Percentiles rank a stretch among this genome's conserved stretches.
Evolutionary conservation across 257 asterid species (phyloP).

Genomic region (Thymus mandschuricus): DNA sequence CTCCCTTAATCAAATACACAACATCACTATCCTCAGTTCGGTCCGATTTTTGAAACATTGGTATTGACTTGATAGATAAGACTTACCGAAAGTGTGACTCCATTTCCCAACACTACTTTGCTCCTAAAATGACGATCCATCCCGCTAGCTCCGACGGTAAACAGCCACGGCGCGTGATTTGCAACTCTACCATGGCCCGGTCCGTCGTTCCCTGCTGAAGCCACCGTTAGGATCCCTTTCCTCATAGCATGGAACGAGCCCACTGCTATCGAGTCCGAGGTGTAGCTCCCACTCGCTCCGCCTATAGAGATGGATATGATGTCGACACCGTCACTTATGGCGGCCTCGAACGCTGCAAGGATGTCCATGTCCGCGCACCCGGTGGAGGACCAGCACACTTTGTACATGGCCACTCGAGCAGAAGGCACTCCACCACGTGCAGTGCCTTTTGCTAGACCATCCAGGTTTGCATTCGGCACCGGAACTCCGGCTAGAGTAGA

Average conservation of each 20-base stretch:
- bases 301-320: slow-evolving; percentile 85
- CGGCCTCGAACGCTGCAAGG: slow-evolving; percentile 88
- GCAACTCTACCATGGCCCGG: slow-evolving; percentile 53
- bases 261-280: slow-evolving; percentile 69
- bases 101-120: slow-evolving; percentile 69
- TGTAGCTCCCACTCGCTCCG: slow-evolving; percentile 56
- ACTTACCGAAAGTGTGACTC: slow-evolving; percentile 63
- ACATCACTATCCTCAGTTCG: background rate
- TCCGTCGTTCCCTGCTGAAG: slow-evolving; percentile 90
- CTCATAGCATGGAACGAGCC: slow-evolving; percentile 84
- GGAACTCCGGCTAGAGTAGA: slow-evolving; percentile 78
- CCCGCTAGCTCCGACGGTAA: slow-evolving; percentile 90
- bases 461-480: slow-evolving; percentile 66
- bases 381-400: slow-evolving; percentile 71
- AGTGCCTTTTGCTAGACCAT: slow-evolving; percentile 76
- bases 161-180: slow-evolving; percentile 89
- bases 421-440: slow-evolving; percentile 94
- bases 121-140: slow-evolving; percentile 71
- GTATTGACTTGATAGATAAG: background rate
- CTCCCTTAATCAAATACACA: slow-evolving; percentile 51
- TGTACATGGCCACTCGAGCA: slow-evolving; percentile 87
- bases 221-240: slow-evolving; percentile 76
- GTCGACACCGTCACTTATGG: slow-evolving; percentile 89
- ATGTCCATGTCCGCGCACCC: slow-evolving; percentile 90
- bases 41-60: background rate